Evolutionary conservation across 1,139 yeast genomes (phyloP).

Genomic region (Suhomyces yuchorum): DNA sequence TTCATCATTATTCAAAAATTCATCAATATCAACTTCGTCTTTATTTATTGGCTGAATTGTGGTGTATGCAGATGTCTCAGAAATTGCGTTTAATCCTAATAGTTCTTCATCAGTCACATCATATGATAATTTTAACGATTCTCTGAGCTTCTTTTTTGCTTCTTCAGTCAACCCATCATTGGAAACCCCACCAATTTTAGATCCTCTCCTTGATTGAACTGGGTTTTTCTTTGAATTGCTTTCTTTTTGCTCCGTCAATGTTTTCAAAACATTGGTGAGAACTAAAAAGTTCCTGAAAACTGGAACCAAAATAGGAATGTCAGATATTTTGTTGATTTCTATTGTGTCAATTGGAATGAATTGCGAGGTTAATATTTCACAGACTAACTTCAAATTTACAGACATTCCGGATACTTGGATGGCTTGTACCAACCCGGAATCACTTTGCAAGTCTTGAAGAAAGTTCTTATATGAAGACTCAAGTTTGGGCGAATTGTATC

Average conservation of each 20-base stretch:
- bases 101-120: constrained; percentile 47
- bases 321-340: constrained; percentile 26
- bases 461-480: constrained; percentile 13
- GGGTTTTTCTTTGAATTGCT: background rate
- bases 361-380: constrained; percentile 13
- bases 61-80: constrained; percentile 25
- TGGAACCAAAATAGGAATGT: constrained; percentile 30
- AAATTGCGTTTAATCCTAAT: constrained; percentile 36
- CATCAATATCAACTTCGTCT: constrained; percentile 25
- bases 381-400: constrained; percentile 8
- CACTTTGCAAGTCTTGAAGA: constrained; percentile 24
- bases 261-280: constrained; percentile 24
- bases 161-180: constrained; percentile 22
- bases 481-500: constrained; percentile 13
- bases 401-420: constrained; percentile 1
- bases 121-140: constrained; percentile 38
- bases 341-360: constrained; percentile 26
- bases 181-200: constrained; percentile 8
- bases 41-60: constrained; percentile 23
- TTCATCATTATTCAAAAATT: constrained; percentile 12
- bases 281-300: constrained; percentile 36
- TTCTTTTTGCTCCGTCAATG: constrained; percentile 5
- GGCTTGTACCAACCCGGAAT: constrained; percentile 16
- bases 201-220: constrained; percentile 14
- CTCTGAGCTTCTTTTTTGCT: constrained; percentile 34